Base-by-base conservation (phyloP, 2,329 filamentous ascomycete species). In the Myriosclerotinia scirpicola region DNA sequence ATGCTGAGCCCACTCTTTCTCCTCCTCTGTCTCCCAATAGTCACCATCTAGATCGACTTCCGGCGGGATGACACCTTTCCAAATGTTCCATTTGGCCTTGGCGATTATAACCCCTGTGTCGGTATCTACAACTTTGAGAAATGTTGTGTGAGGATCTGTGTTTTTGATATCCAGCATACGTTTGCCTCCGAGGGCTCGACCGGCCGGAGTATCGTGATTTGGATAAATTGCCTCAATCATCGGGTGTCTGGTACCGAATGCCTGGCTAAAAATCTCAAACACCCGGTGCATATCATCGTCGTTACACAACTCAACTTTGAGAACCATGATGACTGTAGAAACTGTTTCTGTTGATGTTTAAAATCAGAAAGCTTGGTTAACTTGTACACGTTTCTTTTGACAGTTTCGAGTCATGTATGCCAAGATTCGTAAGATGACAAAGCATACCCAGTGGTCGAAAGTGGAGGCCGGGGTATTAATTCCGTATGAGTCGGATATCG, bases 1-100 rank as follows among this genome's bases (percentile, higher is more conserved):
- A 40, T 62, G 15, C 34, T 62, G 59, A 53, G 59, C 59, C 59
- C 59, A 62, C 14, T 62, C 59, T n/a, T 62, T 62, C 46, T 62
- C 59, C 34, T 62, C 59, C 22, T 38, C 44, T 14, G 30, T 62
- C 22, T 62, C 59, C 59, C 59, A 62, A 40, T 40, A 62, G 17
- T 62, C 59, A 14, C 59, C 59, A 62, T 62, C 59, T 40, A 62
- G 12, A 40, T 53, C 59, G 12, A 26, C 17, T 30, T 62, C 59
- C 34, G 59, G 44, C 5, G 59, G 59, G n/a, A 62, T 62, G n/a
- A 53, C 46, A 26, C 48, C 48, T 53, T 62, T 62, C 59, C 59
- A 62, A 53, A 62, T 62, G 9, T 62, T 62, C 59, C 59, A 62
- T 40, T 62, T 62, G 14, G 59, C 59, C 38, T 52, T 38, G 11